Evolutionary conservation across 2,329 filamentous ascomycete genomes (phyloP).

Genomic region (Fusarium fracticaudum): DNA sequence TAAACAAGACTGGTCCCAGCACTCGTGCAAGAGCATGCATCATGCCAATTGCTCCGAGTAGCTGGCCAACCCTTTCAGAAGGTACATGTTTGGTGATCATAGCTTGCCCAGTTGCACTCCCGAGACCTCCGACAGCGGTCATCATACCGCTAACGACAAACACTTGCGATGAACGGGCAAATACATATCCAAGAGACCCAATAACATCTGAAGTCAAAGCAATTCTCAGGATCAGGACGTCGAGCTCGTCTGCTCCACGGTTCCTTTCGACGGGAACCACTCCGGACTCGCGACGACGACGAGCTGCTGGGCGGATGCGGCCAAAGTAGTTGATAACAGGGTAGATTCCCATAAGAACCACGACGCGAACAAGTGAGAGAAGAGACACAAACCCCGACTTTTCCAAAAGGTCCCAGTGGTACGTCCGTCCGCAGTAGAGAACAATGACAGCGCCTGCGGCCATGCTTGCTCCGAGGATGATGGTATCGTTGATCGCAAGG

Average conservation of each 20-base stretch:
- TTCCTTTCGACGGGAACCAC: constrained; percentile 58
- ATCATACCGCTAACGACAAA: constrained; percentile 79
- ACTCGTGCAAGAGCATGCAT: constrained; percentile 85
- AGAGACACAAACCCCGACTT: constrained; percentile 83
- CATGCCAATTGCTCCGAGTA: constrained; percentile 89
- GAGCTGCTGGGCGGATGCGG: constrained; percentile 63
- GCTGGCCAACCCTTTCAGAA: constrained; percentile 79
- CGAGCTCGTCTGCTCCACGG: constrained; percentile 78
- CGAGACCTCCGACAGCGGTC: constrained; percentile 83
- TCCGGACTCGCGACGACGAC: constrained; percentile 51
- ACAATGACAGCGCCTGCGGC: constrained; percentile 83
- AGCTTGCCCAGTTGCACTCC: constrained; percentile 84
- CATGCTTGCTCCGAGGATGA: constrained; percentile 84
- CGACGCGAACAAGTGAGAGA: constrained; percentile 80
- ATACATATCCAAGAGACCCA: constrained; percentile 79
- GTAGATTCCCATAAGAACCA: constrained; percentile 77
- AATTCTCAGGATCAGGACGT: constrained; percentile 78
- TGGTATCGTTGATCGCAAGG: constrained; percentile 81
- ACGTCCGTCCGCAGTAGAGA: constrained; percentile 83
- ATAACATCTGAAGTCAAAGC: constrained; percentile 80
- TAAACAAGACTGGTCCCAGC: constrained; percentile 83
- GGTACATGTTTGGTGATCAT: constrained; percentile 92
- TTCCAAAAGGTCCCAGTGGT: constrained; percentile 84
- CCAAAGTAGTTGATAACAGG: constrained; percentile 81
- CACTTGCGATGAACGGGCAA: constrained; percentile 67